Percentiles rank a stretch among this genome's conserved stretches.
These are phyloP conservation scores for Pseudogymnoascus sp. DNA, from an alignment of 2,329 filamentous ascomycete species.

Conservation along the genomic window DNA sequence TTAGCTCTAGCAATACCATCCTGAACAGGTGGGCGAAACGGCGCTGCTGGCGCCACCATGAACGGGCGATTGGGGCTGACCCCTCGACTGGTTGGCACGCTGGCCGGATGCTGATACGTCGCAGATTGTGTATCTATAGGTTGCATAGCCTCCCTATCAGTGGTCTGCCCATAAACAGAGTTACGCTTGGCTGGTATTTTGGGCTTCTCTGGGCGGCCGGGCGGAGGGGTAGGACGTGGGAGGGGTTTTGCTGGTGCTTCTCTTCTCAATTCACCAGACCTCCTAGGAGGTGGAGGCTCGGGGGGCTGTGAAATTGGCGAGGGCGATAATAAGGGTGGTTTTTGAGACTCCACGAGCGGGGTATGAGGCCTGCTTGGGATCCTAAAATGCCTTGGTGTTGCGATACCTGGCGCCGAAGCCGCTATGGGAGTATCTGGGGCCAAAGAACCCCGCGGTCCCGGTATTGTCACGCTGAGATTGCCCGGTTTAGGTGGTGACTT, in stretches of 20 bases:
- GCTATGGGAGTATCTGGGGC: slow-evolving; percentile 36
- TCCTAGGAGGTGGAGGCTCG: slow-evolving; percentile 55
- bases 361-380: slow-evolving; percentile 49
- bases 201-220: slow-evolving; percentile 75
- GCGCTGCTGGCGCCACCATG: neutral
- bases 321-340: slow-evolving; percentile 37
- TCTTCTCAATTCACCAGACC: slow-evolving; percentile 51
- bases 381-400: slow-evolving; percentile 39
- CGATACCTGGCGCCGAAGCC: slow-evolving; percentile 35
- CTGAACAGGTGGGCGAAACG: neutral
- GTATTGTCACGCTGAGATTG: slow-evolving; percentile 18
- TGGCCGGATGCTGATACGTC: neutral
- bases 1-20: neutral
- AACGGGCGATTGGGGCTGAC: neutral
- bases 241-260: slow-evolving; percentile 31
- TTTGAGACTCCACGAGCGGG: slow-evolving; percentile 39
- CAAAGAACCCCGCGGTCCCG: slow-evolving; percentile 28
- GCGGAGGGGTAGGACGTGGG: slow-evolving; percentile 43
- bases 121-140: neutral
- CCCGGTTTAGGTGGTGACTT: slow-evolving; percentile 53
- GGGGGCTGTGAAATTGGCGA: slow-evolving; percentile 42
- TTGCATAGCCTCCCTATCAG: neutral
- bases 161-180: slow-evolving; percentile 11
- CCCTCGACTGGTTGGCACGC: neutral
- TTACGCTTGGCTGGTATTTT: slow-evolving; percentile 40